phyloP scores from a whole-genome alignment of 345 rosid species.

The Excoecaria agallocha region DNA sequence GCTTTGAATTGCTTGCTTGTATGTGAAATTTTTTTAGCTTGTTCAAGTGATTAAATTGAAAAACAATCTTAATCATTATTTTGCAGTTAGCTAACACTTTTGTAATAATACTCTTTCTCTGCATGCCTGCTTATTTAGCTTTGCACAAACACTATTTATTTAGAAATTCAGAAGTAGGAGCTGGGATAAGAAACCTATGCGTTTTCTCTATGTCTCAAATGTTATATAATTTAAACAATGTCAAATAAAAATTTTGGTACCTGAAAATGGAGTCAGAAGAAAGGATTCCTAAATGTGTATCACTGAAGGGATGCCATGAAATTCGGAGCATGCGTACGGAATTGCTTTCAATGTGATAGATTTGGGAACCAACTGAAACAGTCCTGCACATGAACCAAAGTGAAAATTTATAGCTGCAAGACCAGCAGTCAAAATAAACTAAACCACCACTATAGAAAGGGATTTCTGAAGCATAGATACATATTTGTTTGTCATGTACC shows the following conservation, averaged over 20 bases:
- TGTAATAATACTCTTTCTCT: not conserved
- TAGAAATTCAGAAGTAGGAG: not conserved
- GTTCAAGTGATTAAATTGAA: not conserved
- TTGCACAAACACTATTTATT: not conserved
- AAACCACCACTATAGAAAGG: not conserved
- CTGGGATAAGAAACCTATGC: not conserved
- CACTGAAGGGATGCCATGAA: constrained; percentile 86
- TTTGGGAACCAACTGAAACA: constrained; percentile 65
- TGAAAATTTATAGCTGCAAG: not conserved
- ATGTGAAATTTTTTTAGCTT: not conserved
- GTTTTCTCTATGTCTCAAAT: not conserved
- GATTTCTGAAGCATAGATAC: not conserved
- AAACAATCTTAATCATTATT: not conserved
- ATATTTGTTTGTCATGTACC: not conserved
- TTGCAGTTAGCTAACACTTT: not conserved
- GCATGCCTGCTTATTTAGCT: not conserved
- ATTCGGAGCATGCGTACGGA: constrained; percentile 55
- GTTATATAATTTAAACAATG: not conserved
- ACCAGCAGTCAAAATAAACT: not conserved
- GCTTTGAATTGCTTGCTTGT: not conserved
- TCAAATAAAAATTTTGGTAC: constrained; percentile 31
- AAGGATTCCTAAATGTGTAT: constrained; percentile 75
- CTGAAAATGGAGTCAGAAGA: constrained; percentile 98
- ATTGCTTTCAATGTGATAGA: constrained; percentile 55
- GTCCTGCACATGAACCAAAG: constrained; percentile 49